Percentiles rank a stretch among this genome's conserved stretches.
These are phyloP conservation scores for Coniferiporia weirii DNA, from an alignment of 1,284 basidiomycete genomes.

Conservation along the genomic window DNA sequence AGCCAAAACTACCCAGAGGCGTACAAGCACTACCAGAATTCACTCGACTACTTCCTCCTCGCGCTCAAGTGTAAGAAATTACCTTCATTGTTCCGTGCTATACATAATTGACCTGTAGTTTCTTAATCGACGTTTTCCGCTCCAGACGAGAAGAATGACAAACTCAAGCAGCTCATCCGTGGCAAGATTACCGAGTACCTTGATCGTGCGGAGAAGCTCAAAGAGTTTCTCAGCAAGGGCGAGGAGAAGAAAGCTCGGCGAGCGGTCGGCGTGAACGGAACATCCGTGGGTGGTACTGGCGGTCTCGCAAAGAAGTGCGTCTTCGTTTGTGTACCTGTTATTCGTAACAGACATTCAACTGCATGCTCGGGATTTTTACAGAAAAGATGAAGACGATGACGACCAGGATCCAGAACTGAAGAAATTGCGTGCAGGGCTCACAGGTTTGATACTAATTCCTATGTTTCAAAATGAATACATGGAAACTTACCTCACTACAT, in stretches of 20 bases:
- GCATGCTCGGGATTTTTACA: slow-evolving; percentile 24
- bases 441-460: slow-evolving; percentile 36
- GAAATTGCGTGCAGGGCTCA: slow-evolving; percentile 87
- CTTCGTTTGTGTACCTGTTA: background rate
- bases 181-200: slow-evolving; percentile 93
- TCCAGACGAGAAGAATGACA: slow-evolving; percentile 94
- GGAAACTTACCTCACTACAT: background rate
- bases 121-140: background rate
- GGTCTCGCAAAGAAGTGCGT: slow-evolving; percentile 66
- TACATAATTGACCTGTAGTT: background rate
- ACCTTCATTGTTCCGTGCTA: background rate
- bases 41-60: slow-evolving; percentile 98
- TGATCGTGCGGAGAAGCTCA: slow-evolving; percentile 87
- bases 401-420: slow-evolving; percentile 90
- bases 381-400: slow-evolving; percentile 69
- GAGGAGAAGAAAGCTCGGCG: slow-evolving; percentile 69
- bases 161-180: slow-evolving; percentile 84
- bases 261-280: slow-evolving; percentile 77
- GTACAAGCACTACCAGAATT: slow-evolving; percentile 92
- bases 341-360: background rate
- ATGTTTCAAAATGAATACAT: background rate
- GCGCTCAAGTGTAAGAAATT: slow-evolving; percentile 62
- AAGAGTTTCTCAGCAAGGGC: slow-evolving; percentile 68
- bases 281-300: slow-evolving; percentile 54
- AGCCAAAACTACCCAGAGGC: slow-evolving; percentile 94